Evolutionary conservation across 306 rosid genomes (phyloP), one percentile per base, ranked within the genome.

Genomic region (Dalbergia cochinchinensis): DNA sequence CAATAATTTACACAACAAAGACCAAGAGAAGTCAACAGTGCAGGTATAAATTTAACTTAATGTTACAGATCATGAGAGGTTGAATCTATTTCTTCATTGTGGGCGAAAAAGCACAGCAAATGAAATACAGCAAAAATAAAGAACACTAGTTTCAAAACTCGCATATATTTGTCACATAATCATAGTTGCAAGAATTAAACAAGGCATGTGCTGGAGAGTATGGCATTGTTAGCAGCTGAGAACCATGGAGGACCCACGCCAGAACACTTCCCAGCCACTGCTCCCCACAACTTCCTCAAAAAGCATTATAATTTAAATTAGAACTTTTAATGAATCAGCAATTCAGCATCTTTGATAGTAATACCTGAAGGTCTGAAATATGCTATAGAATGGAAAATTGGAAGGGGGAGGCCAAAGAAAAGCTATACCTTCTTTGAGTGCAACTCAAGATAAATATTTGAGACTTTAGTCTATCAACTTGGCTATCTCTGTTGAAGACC

Each of bases 361-460:
- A 57, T 37, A 44, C 6, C 59, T 48, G 34, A 37, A 48, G 10
- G 11, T 60, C 34, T 4, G n/a, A 60, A 82, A 63, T 33, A 71
- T 11, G 20, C 39, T 33, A 45, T 8, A 50, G 71, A 67, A 59
- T 35, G 73, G 31, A 10, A n/a, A 48, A 65, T 9, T 26, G 19
- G 15, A 64, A 51, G 7, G 20, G 18, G 11, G 33, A 10, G 65
- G 7, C 11, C 7, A 48, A 22, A 14, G 45, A 64, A 20, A 62
- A 7, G 72, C 4, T 86, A 65, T 78, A 93, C 98, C 96, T 91
- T 86, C 98, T 88, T 81, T 94, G 98, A 18, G 96, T 92, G 84
- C 98, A 94, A 63, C 98, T 84, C 84, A 94, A 81, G 67, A 92
- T 91, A 50, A 88, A 94, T 80, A 94, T 92, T 84, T 89, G 92